phyloP scores from a whole-genome alignment of 306 rosid species.

The Corylus americana region DNA sequence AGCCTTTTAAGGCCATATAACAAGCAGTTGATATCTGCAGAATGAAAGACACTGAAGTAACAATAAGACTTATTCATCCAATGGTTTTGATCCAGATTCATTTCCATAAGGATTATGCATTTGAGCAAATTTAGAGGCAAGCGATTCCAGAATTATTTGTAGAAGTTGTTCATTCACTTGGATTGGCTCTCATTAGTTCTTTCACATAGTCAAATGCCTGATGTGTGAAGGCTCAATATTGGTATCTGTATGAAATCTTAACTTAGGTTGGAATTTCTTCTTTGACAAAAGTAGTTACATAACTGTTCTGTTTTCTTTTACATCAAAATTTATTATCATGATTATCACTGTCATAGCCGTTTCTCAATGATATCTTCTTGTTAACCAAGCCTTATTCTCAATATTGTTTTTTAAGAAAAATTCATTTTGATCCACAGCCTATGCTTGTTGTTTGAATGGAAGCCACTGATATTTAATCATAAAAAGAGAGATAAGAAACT shows the following conservation, averaged over 20 bases:
- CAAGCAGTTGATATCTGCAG: constrained; percentile 29
- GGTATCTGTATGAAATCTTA: constrained; percentile 9
- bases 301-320: not conserved
- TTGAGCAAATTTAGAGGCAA: constrained; percentile 24
- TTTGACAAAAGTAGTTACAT: not conserved
- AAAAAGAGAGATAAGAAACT: not conserved
- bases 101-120: constrained; percentile 16
- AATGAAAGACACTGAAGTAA: constrained; percentile 20
- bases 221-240: constrained; percentile 7
- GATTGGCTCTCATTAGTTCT: constrained; percentile 6
- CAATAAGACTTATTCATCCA: not conserved
- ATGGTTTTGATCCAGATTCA: constrained; percentile 20
- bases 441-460: not conserved
- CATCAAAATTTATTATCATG: not conserved
- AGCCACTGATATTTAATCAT: not conserved
- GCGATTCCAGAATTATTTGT: constrained; percentile 20
- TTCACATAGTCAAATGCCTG: constrained; percentile 5
- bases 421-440: not conserved
- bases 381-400: not conserved
- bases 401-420: not conserved
- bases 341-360: not conserved
- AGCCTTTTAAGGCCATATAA: constrained; percentile 9
- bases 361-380: not conserved
- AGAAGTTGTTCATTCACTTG: constrained; percentile 1
- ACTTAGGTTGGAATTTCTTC: not conserved